A percentile compares a stretch with the other conserved stretches of the same genome.
These are phyloP conservation scores for Cyclotella choctawhatcheeana DNA, from an alignment of 108 stramenopile genomes.

Conservation along the genomic window DNA sequence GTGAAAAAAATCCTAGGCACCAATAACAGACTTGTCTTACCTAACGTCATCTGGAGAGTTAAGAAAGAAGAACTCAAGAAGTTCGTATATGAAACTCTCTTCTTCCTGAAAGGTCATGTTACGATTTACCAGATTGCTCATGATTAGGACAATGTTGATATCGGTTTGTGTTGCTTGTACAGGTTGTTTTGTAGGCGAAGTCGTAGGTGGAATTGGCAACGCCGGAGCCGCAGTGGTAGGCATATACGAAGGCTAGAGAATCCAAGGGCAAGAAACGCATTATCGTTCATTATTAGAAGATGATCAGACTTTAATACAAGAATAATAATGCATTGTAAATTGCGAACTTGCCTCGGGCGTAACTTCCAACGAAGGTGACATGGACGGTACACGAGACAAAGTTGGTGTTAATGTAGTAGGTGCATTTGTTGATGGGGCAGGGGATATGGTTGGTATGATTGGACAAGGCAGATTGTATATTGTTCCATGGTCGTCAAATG, in stretches of 20 bases:
- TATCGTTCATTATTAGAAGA: too few species aligned
- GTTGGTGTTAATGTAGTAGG: neutral
- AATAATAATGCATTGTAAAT: neutral
- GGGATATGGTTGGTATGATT: slow-evolving; percentile 9
- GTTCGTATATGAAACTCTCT: neutral
- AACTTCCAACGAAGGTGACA: neutral
- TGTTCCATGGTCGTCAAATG: neutral
- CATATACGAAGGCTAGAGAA: neutral
- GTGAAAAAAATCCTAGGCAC: too few species aligned
- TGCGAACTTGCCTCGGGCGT: neutral
- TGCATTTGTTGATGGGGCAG: neutral
- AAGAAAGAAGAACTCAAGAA: neutral
- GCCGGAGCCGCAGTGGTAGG: neutral
- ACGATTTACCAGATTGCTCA: neutral
- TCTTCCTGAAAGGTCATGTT: slow-evolving; percentile 2
- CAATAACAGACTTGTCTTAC: too few species aligned
- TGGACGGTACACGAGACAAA: neutral
- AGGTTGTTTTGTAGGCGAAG: neutral
- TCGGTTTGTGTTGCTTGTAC: neutral
- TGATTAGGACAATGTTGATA: neutral
- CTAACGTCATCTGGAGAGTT: neutral
- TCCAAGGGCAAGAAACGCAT: neutral
- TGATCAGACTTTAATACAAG: neutral
- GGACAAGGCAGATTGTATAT: slow-evolving; percentile 11
- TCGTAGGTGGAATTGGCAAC: neutral